phyloP scores from a whole-genome alignment of 2,329 filamentous ascomycete genomes.

The Alternaria viburni region DNA sequence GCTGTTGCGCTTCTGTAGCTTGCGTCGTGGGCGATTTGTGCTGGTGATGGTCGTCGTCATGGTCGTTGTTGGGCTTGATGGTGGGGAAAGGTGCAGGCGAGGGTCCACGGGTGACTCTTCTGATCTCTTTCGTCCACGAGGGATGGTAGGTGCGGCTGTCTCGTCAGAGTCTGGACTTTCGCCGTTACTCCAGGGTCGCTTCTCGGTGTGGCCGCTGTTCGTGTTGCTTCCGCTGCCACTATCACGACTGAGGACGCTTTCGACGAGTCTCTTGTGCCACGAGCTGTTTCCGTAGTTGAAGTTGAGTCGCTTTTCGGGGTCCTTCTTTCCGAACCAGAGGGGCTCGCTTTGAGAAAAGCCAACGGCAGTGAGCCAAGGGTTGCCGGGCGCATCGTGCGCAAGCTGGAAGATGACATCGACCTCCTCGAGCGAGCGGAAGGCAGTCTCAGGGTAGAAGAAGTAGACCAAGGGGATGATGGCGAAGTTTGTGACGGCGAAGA shows the following conservation, averaged over 20 bases:
- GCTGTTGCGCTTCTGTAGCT: conserved; percentile 12
- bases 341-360: conserved; percentile 58
- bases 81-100: not conserved
- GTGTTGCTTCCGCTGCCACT: conserved; percentile 22
- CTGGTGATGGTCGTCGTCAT: conserved; percentile 13
- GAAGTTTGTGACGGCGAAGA: conserved; percentile 62
- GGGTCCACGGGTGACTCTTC: conserved; percentile 21
- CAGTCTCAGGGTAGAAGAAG: conserved; percentile 67
- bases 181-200: not conserved
- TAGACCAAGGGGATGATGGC: conserved; percentile 62
- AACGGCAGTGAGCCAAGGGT: conserved; percentile 57
- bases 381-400: conserved; percentile 56
- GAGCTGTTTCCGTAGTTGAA: conserved; percentile 53
- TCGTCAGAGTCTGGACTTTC: not conserved
- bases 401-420: conserved; percentile 69
- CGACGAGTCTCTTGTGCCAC: conserved; percentile 32
- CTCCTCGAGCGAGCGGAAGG: conserved; percentile 65
- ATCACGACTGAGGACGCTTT: conserved; percentile 18
- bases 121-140: not conserved
- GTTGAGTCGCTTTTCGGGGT: conserved; percentile 54
- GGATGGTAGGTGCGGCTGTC: not conserved
- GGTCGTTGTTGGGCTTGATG: conserved; percentile 7
- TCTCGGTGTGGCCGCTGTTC: conserved; percentile 7
- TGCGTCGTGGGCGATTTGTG: not conserved
- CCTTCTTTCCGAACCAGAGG: conserved; percentile 62